Percentiles rank a stretch among this genome's conserved stretches.
Evolutionary conservation across 495 filamentous ascomycete genomes (phyloP).

Genomic region (Aspergillus sclerotioniger): DNA sequence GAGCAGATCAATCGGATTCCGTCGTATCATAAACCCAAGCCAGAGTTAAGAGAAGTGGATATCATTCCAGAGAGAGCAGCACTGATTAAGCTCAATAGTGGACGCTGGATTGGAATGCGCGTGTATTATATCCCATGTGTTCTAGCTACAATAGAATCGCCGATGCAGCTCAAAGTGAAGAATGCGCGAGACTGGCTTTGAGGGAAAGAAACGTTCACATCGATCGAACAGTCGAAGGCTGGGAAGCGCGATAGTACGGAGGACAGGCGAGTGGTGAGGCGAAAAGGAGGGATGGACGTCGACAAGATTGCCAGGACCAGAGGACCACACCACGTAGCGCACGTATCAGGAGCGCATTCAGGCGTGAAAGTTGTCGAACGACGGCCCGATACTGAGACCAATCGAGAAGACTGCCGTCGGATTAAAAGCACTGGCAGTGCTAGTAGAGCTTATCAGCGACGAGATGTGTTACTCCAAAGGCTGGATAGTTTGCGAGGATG

Average conservation of each 20-base stretch:
- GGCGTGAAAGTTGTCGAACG: neutral
- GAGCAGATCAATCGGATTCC: constrained; percentile 12
- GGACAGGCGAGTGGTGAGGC: neutral
- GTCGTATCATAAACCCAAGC: constrained; percentile 15
- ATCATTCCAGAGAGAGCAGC: constrained; percentile 5
- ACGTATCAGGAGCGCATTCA: constrained; percentile 2
- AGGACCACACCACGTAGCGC: neutral
- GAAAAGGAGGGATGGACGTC: neutral
- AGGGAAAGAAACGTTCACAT: neutral
- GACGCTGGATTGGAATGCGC: neutral
- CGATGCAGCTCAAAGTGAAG: neutral
- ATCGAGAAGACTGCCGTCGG: neutral
- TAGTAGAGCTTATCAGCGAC: neutral
- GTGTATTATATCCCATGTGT: neutral
- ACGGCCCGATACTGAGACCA: neutral
- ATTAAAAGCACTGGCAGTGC: neutral
- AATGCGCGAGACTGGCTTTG: constrained; percentile 6
- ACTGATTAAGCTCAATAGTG: neutral
- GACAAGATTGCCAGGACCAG: neutral
- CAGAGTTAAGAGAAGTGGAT: constrained; percentile 4
- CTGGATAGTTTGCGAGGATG: neutral
- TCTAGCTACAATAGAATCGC: neutral
- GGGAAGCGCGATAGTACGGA: neutral
- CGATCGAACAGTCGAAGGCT: neutral
- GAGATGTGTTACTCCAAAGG: neutral